Conservation (phyloP, 768 basidiomycete species). For the Sporobolomyces pararoseus region DNA sequence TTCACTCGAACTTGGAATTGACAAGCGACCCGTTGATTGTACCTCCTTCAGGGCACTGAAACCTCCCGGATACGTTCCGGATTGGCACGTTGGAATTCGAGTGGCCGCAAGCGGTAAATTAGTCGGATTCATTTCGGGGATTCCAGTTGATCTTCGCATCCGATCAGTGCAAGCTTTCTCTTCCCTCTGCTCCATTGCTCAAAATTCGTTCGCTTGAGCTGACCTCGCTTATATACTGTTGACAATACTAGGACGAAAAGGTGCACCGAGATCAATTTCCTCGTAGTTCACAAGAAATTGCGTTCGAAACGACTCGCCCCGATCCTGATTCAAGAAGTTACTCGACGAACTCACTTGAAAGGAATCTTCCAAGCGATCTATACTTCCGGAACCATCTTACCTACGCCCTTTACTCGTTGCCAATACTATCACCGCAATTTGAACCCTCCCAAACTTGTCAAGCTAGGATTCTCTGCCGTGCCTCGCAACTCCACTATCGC, state of each 20-base stretch:
- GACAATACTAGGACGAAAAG: too few relatives aligned
- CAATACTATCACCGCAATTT: slow-evolving; percentile 81
- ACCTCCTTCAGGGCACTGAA: slow-evolving; percentile 93
- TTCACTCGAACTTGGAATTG: too few relatives aligned
- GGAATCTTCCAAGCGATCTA: slow-evolving; percentile 97
- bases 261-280: slow-evolving; percentile 90
- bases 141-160: slow-evolving; percentile 80
- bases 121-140: slow-evolving; percentile 92
- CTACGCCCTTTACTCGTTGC: slow-evolving; percentile 85
- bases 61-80: slow-evolving; percentile 84
- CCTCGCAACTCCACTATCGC: slow-evolving; percentile 84
- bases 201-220: not conserved
- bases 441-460: slow-evolving; percentile 86
- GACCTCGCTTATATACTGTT: too few relatives aligned
- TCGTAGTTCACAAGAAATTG: slow-evolving; percentile 95
- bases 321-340: slow-evolving; percentile 95
- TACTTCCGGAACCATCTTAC: slow-evolving; percentile 86
- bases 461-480: slow-evolving; percentile 80
- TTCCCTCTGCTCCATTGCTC: not conserved
- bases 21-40: too few relatives aligned
- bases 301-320: slow-evolving; percentile 91
- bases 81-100: slow-evolving; percentile 95
- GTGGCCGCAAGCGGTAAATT: slow-evolving; percentile 76
- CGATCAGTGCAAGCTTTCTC: slow-evolving; percentile 64
- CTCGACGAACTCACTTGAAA: slow-evolving; percentile 79